Percentiles rank a stretch among this genome's conserved stretches.
Conservation (phyloP, 208 protist species). For the Balamuthia mandrillaris region DNA sequence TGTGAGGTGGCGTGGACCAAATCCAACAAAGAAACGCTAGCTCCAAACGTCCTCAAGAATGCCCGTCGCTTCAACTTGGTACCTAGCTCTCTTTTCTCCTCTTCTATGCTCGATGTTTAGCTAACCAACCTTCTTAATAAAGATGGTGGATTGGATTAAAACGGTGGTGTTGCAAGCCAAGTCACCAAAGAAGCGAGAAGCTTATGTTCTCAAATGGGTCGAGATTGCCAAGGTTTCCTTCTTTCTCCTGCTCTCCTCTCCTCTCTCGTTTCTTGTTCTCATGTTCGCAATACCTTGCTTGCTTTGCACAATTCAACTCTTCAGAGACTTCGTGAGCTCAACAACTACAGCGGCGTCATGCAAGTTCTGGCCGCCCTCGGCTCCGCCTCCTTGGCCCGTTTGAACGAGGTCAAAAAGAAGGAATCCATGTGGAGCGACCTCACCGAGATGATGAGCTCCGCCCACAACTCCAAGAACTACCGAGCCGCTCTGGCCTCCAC, state of each 20-base stretch:
- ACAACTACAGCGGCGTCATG: constrained; percentile 46
- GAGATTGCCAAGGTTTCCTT: constrained; percentile 16
- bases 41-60: background rate
- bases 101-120: background rate
- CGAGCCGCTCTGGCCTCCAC: background rate
- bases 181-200: background rate
- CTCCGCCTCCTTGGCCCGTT: background rate
- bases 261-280: too few relatives aligned
- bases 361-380: constrained; percentile 23
- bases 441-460: background rate
- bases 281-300: too few relatives aligned
- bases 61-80: background rate
- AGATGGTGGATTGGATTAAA: constrained; percentile 1
- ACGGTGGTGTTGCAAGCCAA: background rate
- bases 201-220: background rate
- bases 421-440: background rate
- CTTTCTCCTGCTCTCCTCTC: too few relatives aligned
- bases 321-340: constrained; percentile 10
- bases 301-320: too few relatives aligned
- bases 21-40: background rate
- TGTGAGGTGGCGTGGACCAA: background rate
- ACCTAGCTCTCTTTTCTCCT: background rate
- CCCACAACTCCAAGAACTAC: background rate
- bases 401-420: constrained; percentile 22
- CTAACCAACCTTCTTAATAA: background rate